Percentiles rank a stretch among this genome's conserved stretches.
Conservation (phyloP, 2,329 filamentous ascomycete species). For the Neoscytalidium dimidiatum region DNA sequence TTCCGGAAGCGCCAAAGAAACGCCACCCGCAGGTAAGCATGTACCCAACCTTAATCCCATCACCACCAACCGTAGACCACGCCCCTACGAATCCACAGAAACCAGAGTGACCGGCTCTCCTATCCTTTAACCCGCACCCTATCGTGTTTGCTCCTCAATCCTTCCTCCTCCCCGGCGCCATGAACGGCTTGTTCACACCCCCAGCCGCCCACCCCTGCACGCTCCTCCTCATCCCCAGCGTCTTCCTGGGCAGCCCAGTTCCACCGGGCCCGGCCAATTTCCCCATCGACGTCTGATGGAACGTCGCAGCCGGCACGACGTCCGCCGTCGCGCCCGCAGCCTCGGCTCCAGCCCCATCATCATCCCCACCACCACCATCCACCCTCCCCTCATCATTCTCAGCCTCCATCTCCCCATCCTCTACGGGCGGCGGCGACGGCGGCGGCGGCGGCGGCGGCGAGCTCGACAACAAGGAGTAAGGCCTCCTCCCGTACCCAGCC, state of each 20-base stretch:
- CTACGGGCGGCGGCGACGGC: too few species aligned
- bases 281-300: slow-evolving; percentile 47
- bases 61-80: too few species aligned
- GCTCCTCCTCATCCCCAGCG: slow-evolving; percentile 52
- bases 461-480: slow-evolving; percentile 4
- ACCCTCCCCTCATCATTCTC: slow-evolving; percentile 13
- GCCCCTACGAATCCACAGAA: too few species aligned
- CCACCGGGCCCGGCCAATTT: slow-evolving; percentile 19
- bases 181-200: slow-evolving; percentile 16
- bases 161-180: slow-evolving; percentile 1
- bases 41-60: too few species aligned
- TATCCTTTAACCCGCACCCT: too few species aligned
- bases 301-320: slow-evolving; percentile 22
- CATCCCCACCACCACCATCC: not conserved
- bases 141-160: not conserved
- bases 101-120: too few species aligned
- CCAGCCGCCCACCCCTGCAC: slow-evolving; percentile 52
- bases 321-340: slow-evolving; percentile 35
- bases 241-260: slow-evolving; percentile 38
- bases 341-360: not conserved
- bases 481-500: not conserved
- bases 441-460: not conserved
- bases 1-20: too few species aligned
- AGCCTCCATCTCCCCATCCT: slow-evolving; percentile 15
- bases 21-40: too few species aligned